Evolutionary conservation across 83 land plant species (phyloP), one percentile per base, ranked within the genome.

Genomic region (Diphasiastrum complanatum): DNA sequence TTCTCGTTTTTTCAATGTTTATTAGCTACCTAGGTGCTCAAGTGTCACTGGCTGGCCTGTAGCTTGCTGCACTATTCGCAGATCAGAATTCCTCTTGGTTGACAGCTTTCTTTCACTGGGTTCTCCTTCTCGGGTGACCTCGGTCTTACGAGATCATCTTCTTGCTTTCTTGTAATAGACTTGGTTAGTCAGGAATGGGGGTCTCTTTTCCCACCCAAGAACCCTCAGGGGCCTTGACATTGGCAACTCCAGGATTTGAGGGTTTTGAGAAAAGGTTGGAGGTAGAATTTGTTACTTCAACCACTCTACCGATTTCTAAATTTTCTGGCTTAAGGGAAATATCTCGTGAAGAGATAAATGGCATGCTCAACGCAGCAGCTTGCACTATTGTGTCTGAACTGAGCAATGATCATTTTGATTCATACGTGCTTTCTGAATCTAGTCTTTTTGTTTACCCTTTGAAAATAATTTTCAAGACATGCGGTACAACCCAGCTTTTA

Each of bases 251-350:
- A 23, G 96, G 91, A 25, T 89, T 91, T 54, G 97, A 91, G 61
- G 97, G 97, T 10, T 87, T 86, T 48, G 97, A 91, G 71, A 91
- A 91, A 76, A 70, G 97, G 29, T 72, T 91, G 14, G 97, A 91
- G 63, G 76, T 91, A 22, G 83, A 82, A 51, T 87, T 91, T 76
- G 71, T 61, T 22, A 45, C 72, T 19, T 48, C n/a, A n/a, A n/a
- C 81, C 29, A 16, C 23, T 12, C 79, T 78, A 27, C 76, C 78
- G 1, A 55, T 51, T 11, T 82, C 80, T 29, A 61, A n/a, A n/a
- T n/a, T n/a, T n/a, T 16, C 80, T 11, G 68, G 65, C 8, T 63
- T 91, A 29, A 47, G 60, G 46, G 64, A 75, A 8, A 71, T 85
- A 1, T 35, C 81, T 4, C 72, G 81, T 30, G 60, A 20, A 14